Base-by-base conservation (phyloP, 495 filamentous ascomycete genomes). In the Lasiosphaeria miniovina region DNA sequence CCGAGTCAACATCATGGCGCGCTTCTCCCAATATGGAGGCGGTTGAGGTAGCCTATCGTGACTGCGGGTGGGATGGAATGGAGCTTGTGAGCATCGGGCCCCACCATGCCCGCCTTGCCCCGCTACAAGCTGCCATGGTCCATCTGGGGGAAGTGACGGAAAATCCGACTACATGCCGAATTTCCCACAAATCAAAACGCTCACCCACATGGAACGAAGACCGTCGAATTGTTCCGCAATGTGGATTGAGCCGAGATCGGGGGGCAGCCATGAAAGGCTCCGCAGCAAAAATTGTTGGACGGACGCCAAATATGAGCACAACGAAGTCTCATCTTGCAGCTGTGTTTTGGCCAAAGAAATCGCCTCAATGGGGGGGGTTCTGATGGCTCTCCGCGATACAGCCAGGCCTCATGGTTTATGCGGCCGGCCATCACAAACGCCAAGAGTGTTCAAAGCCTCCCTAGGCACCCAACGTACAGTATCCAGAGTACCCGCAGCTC, bases 131-230 rank as follows among this genome's bases (percentile, higher is more conserved):
- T 8, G n/a, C 24, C 24, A 32, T n/a, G 33, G 24, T 48, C 36
- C 38, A 11, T 46, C 43, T 46, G 7, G 12, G 11, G 43, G 11
- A n/a, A 11, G 12, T 11, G 31, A 33, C 40, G 46, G 46, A 52
- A 60, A 57, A 60, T 49, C 15, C n/a, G 56, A 5, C 12, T 11
- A 11, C 24, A 33, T 61, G 62, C 49, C 60, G 60, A 61, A 60
- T 68, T 68, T 68, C 54, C 67, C 67, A 68, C 67, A 52, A 70
- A 68, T 70, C 61, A 70, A 40, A 62, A 36, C 7, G 11, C 51
- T 57, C 54, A 15, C 50, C 50, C 14, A 34, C 3, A 6, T 5
- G 36, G 12, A 9, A 24, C 15, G 12, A 51, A 17, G 10, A 34
- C 8, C 15, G 51, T 46, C 11, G 43, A n/a, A 34, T 10, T 11